Conservation (phyloP, 2,329 filamentous ascomycete genomes). For the Diaporthe helianthi region DNA sequence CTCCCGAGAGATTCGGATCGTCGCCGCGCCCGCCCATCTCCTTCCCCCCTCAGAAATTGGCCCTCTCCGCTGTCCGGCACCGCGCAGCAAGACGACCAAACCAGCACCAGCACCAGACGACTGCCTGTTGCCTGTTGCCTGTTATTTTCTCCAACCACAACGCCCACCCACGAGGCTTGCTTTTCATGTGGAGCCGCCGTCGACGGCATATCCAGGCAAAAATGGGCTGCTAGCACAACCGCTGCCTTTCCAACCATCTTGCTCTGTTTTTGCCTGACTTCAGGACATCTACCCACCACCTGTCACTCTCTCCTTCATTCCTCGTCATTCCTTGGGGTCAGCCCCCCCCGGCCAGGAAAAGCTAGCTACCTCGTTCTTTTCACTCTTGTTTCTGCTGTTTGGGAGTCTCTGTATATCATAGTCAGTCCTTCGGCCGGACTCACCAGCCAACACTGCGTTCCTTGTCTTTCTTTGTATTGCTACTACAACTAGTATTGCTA, state of each 20-base stretch:
- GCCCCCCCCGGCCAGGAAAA: neutral
- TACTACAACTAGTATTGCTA: no score
- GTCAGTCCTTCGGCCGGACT: slow-evolving; percentile 2
- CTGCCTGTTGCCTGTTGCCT: slow-evolving; percentile 13
- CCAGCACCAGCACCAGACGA: neutral
- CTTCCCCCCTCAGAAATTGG: slow-evolving; percentile 11
- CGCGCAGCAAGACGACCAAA: slow-evolving; percentile 2
- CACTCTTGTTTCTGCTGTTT: slow-evolving; percentile 7
- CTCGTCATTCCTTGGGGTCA: slow-evolving; percentile 23
- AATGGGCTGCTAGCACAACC: slow-evolving; percentile 29
- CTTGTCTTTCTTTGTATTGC: slow-evolving; percentile 9
- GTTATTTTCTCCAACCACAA: slow-evolving; percentile 2
- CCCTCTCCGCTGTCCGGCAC: neutral
- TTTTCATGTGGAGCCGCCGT: slow-evolving; percentile 5
- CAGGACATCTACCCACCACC: neutral
- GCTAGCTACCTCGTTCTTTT: neutral
- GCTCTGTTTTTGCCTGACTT: slow-evolving; percentile 2
- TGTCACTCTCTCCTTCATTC: slow-evolving; percentile 4
- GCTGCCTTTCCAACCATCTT: slow-evolving; percentile 12
- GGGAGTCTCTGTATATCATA: neutral
- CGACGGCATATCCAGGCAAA: slow-evolving; percentile 18
- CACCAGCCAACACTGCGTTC: neutral
- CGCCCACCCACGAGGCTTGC: slow-evolving; percentile 9
- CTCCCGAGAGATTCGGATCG: slow-evolving; percentile 33
- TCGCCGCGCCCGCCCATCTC: slow-evolving; percentile 25